A percentile compares a stretch with the other conserved stretches of the same genome.
phyloP scores from a whole-genome alignment of 768 basidiomycete species.

The Tephrocybe sp. region DNA sequence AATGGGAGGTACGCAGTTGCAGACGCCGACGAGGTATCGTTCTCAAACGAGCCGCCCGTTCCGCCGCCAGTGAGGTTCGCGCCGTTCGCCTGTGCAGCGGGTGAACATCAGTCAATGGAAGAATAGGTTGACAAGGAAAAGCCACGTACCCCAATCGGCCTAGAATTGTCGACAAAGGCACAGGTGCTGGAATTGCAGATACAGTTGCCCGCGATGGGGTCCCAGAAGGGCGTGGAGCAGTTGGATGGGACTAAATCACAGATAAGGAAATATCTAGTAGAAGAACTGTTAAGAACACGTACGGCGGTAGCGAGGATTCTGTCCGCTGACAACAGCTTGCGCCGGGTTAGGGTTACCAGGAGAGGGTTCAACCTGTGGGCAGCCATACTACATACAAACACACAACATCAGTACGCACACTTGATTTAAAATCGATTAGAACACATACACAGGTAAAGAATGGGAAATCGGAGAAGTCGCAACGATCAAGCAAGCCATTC shows the following conservation, averaged over 20 bases:
- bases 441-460: constrained; percentile 72
- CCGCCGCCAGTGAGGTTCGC: constrained; percentile 67
- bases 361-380: constrained; percentile 53
- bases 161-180: constrained; percentile 58
- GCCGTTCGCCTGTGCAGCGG: constrained; percentile 51
- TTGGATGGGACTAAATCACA: constrained; percentile 53
- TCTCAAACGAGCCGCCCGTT: constrained; percentile 33
- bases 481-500: constrained; percentile 55
- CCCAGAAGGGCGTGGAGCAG: constrained; percentile 81
- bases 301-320: constrained; percentile 54
- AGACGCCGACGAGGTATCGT: constrained; percentile 18
- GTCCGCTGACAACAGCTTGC: constrained; percentile 46
- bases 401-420: neutral
- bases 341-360: constrained; percentile 63
- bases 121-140: constrained; percentile 5
- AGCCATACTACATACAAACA: constrained; percentile 58
- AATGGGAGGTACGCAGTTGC: constrained; percentile 45
- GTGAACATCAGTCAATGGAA: neutral
- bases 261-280: neutral
- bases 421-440: neutral
- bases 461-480: constrained; percentile 71
- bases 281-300: constrained; percentile 1
- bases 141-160: constrained; percentile 59
- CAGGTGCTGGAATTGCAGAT: constrained; percentile 57
- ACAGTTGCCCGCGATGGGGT: constrained; percentile 66